Evolutionary conservation across 2,329 filamentous ascomycete species (phyloP).

Genomic region (Lecanosticta acicola): DNA sequence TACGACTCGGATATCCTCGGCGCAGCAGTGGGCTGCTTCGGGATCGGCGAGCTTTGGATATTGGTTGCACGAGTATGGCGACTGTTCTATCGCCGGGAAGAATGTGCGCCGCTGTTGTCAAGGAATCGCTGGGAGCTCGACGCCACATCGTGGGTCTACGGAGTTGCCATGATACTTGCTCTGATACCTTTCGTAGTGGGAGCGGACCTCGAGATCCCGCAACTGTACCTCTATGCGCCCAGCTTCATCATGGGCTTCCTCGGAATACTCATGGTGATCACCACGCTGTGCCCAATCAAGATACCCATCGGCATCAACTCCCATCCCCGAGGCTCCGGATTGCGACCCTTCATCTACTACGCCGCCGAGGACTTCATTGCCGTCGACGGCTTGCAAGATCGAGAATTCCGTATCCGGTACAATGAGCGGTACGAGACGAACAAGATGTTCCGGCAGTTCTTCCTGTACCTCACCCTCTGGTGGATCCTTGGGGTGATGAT

Average conservation of each 20-base stretch:
- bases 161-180: slow-evolving; percentile 27
- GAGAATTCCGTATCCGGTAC: slow-evolving; percentile 30
- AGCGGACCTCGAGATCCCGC: slow-evolving; percentile 22
- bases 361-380: slow-evolving; percentile 32
- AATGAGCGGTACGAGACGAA: slow-evolving; percentile 30
- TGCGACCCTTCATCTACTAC: slow-evolving; percentile 32
- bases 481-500: slow-evolving; percentile 27
- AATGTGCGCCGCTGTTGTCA: slow-evolving; percentile 29
- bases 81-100: slow-evolving; percentile 24
- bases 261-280: slow-evolving; percentile 27
- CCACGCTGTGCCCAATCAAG: slow-evolving; percentile 27
- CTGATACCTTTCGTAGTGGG: slow-evolving; percentile 25
- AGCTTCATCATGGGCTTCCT: slow-evolving; percentile 31
- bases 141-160: slow-evolving; percentile 31
- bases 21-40: slow-evolving; percentile 27
- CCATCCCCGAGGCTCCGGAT: slow-evolving; percentile 23
- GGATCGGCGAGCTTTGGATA: slow-evolving; percentile 31
- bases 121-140: slow-evolving; percentile 29
- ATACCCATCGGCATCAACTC: slow-evolving; percentile 32
- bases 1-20: slow-evolving; percentile 29
- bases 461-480: slow-evolving; percentile 27
- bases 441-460: slow-evolving; percentile 27
- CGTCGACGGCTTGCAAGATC: slow-evolving; percentile 30
- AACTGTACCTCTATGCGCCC: slow-evolving; percentile 30
- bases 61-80: slow-evolving; percentile 26